phyloP scores from a whole-genome alignment of 805 yeast genomes.

The Zygosaccharomyces gambellarensis region DNA sequence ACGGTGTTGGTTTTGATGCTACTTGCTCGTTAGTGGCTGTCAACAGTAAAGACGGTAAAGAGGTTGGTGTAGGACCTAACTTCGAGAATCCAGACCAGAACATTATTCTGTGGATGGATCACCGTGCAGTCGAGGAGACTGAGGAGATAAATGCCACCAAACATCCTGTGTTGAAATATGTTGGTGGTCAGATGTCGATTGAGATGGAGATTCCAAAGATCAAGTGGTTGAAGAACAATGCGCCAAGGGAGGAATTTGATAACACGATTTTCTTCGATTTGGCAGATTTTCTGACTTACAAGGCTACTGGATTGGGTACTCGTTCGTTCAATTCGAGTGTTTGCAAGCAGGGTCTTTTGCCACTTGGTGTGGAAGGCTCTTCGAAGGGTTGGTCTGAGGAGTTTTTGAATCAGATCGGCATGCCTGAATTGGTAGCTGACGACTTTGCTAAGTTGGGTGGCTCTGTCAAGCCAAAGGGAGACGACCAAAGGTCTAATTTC shows the following conservation, averaged over 20 bases:
- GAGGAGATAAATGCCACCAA: slow-evolving; percentile 71
- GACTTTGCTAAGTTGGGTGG: slow-evolving; percentile 83
- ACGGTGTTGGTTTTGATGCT: slow-evolving; percentile 94
- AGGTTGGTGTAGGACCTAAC: slow-evolving; percentile 90
- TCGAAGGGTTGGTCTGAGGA: slow-evolving; percentile 85
- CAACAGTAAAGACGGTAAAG: slow-evolving; percentile 56
- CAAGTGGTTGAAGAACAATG: slow-evolving; percentile 87
- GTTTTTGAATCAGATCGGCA: slow-evolving; percentile 61
- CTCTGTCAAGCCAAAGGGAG: slow-evolving; percentile 63
- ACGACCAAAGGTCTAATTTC: slow-evolving; percentile 37
- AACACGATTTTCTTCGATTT: slow-evolving; percentile 82
- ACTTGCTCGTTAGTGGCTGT: slow-evolving; percentile 91
- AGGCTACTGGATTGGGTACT: slow-evolving; percentile 82
- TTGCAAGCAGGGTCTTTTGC: slow-evolving; percentile 93
- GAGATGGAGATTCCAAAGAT: slow-evolving; percentile 98
- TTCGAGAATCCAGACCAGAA: slow-evolving; percentile 69
- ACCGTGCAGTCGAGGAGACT: slow-evolving; percentile 83
- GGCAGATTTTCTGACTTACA: slow-evolving; percentile 86
- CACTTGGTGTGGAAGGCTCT: slow-evolving; percentile 85
- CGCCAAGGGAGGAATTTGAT: slow-evolving; percentile 57
- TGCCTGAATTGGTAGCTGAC: slow-evolving; percentile 73
- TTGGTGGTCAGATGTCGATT: slow-evolving; percentile 96
- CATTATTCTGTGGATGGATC: slow-evolving; percentile 97
- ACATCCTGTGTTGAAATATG: slow-evolving; percentile 79
- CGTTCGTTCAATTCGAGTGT: slow-evolving; percentile 87